phyloP scores from a whole-genome alignment of 2,329 filamentous ascomycete genomes.

The Malbranchea zuffiana region DNA sequence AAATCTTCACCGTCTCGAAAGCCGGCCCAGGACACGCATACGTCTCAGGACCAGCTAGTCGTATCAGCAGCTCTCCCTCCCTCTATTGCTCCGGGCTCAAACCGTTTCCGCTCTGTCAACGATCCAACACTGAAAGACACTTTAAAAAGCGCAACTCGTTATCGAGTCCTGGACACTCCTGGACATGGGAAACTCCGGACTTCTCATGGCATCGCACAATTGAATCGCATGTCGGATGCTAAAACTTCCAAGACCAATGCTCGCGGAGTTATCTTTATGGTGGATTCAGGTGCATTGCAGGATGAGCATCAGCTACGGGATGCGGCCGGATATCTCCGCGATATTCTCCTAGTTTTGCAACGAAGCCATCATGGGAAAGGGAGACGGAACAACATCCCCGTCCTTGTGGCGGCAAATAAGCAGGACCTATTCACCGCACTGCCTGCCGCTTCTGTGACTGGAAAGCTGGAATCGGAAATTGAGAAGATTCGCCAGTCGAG shows the following conservation, averaged over 20 bases:
- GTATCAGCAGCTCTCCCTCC: conserved; percentile 47
- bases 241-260: conserved; percentile 21
- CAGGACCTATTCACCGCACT: conserved; percentile 88
- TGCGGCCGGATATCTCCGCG: conserved; percentile 76
- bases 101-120: conserved; percentile 54
- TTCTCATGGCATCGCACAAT: conserved; percentile 36
- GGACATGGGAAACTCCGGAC: conserved; percentile 88
- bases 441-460: conserved; percentile 63
- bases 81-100: conserved; percentile 42
- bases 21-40: conserved; percentile 42
- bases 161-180: conserved; percentile 59
- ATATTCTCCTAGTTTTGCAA: conserved; percentile 74
- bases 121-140: conserved; percentile 53
- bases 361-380: conserved; percentile 44
- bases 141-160: conserved; percentile 27
- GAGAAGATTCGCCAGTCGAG: conserved; percentile 63
- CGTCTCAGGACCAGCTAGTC: conserved; percentile 50
- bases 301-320: conserved; percentile 47
- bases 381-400: conserved; percentile 47
- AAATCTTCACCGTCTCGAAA: conserved; percentile 32
- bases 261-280: conserved; percentile 68
- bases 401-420: conserved; percentile 89
- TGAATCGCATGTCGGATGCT: conserved; percentile 27
- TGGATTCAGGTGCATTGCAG: conserved; percentile 65
- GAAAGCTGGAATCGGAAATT: conserved; percentile 68